Evolutionary conservation across 2,329 filamentous ascomycete species (phyloP).

Genomic region (Blastomyces percursus): DNA sequence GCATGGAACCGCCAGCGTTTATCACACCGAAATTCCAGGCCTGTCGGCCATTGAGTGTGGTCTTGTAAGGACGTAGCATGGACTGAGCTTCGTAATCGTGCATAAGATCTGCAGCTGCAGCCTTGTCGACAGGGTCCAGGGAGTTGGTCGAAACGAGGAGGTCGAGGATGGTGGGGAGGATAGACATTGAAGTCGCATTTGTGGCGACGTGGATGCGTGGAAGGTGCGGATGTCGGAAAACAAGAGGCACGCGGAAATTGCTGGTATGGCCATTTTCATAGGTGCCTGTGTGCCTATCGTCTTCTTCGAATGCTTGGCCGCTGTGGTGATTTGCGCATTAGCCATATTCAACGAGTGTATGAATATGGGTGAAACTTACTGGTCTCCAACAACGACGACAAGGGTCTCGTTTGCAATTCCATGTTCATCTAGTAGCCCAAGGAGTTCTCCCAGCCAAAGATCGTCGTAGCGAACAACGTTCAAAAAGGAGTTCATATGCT

Average conservation of each 20-base stretch:
- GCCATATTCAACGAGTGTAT: not conserved
- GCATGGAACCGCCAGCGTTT: conserved; percentile 37
- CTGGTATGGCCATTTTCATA: conserved; percentile 37
- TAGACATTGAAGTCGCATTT: conserved; percentile 34
- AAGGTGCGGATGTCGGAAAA: conserved; percentile 36
- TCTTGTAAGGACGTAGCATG: conserved; percentile 33
- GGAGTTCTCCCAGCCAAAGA: conserved; percentile 30
- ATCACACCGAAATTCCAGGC: conserved; percentile 27
- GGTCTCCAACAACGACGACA: conserved; percentile 39
- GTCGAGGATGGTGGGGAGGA: conserved; percentile 39
- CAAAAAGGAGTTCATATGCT: conserved; percentile 34
- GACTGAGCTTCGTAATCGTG: conserved; percentile 40
- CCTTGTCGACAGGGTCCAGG: conserved; percentile 23
- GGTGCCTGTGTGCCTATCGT: conserved; percentile 28
- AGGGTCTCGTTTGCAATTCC: conserved; percentile 38
- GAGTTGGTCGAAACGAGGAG: conserved; percentile 34
- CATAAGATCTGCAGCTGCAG: conserved; percentile 31
- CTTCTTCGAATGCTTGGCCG: conserved; percentile 35
- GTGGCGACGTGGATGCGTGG: conserved; percentile 32
- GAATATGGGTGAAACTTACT: conserved; percentile 16
- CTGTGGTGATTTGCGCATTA: conserved; percentile 12
- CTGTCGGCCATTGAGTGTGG: conserved; percentile 23
- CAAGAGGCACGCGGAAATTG: conserved; percentile 36
- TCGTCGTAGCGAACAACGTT: conserved; percentile 34
- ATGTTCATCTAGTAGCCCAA: conserved; percentile 33